Base-by-base conservation (phyloP, 768 basidiomycete species). In the Phlebiopsis flavidoalba region DNA sequence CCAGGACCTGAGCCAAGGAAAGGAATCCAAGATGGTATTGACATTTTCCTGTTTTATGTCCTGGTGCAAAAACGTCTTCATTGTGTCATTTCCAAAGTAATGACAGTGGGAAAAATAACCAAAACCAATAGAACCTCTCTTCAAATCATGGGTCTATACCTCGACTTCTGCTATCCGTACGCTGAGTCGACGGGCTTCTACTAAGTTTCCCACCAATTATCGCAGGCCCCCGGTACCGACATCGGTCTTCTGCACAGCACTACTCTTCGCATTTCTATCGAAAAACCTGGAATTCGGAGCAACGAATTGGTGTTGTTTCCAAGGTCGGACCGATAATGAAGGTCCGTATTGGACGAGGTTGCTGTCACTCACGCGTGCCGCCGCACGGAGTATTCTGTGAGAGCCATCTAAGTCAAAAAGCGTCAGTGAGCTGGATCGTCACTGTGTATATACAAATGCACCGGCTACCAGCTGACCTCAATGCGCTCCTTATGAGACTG, bases 11-110 rank as follows among this genome's bases (percentile, higher is more conserved):
- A 86, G 0, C 93, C 93, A 26, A 98, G 75, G 75, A n/a, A n/a
- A n/a, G n/a, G n/a, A n/a, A n/a, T 99, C 97, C 17, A 98, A 75
- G 21, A 99, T 78, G 1, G 84, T 79, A 52, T 79, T 75, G 67
- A 95, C n/a, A 97, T 36, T 83, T 87, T 48, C 88, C n/a, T n/a
- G 83, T 74, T 91, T 95, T 65, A 99, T 90, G 72, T 99, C 96
- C 96, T 98, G n/a, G 10, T 4, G n/a, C 49, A 50, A 51, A 65
- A 47, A n/a, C n/a, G n/a, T 47, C 46, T 53, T 24, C 60, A 35
- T 33, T n/a, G 59, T 53, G 55, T 21, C 15, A 22, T 33, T n/a
- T n/a, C n/a, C n/a, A n/a, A n/a, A n/a, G n/a, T n/a, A n/a, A n/a
- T n/a, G n/a, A n/a, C n/a, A n/a, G n/a, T n/a, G 57, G 53, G 52